Evolutionary conservation across 352 stramenopile species (phyloP).

Genomic region (Phytopythium oedochilum): DNA sequence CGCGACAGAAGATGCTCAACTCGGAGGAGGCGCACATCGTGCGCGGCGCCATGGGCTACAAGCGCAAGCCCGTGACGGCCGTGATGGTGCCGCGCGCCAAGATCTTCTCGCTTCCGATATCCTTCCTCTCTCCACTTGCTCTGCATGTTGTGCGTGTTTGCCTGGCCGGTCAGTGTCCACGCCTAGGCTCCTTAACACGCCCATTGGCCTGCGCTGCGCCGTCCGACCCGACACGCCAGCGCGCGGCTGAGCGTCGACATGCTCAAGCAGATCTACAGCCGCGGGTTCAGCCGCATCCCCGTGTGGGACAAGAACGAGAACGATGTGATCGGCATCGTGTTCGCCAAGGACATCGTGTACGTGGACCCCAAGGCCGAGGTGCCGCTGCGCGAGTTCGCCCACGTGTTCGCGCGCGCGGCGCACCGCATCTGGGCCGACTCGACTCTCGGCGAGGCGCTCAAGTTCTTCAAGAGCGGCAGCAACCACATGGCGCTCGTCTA

Average conservation of each 20-base stretch:
- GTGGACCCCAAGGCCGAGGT: slow-evolving; percentile 64
- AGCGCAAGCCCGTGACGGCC: slow-evolving; percentile 72
- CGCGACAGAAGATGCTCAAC: slow-evolving; percentile 89
- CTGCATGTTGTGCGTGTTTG: slow-evolving; percentile 9
- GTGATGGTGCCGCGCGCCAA: slow-evolving; percentile 92
- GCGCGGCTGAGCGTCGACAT: slow-evolving; percentile 45
- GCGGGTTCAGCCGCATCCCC: slow-evolving; percentile 92
- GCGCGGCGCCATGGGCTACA: slow-evolving; percentile 80
- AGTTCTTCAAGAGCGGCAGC: slow-evolving; percentile 72
- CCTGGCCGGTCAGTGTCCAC: slow-evolving; percentile 11
- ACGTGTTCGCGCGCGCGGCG: slow-evolving; percentile 71
- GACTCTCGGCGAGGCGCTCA: slow-evolving; percentile 59
- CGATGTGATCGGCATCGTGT: slow-evolving; percentile 94
- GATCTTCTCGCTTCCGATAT: slow-evolving; percentile 76
- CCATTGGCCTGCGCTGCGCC: too few species aligned
- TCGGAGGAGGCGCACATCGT: slow-evolving; percentile 95
- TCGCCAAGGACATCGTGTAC: slow-evolving; percentile 93
- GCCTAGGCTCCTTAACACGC: slow-evolving; percentile 28
- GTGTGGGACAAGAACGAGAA: slow-evolving; percentile 96
- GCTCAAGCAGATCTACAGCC: slow-evolving; percentile 84
- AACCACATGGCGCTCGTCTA: slow-evolving; percentile 71
- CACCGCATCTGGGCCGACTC: slow-evolving; percentile 70
- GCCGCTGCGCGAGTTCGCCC: slow-evolving; percentile 88
- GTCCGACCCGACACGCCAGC: slow-evolving; percentile 24
- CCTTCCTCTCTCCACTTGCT: slow-evolving; percentile 26